These are phyloP conservation scores for Flueggea neowawraea DNA, from an alignment of 441 rosid species.

Conservation along the genomic window DNA sequence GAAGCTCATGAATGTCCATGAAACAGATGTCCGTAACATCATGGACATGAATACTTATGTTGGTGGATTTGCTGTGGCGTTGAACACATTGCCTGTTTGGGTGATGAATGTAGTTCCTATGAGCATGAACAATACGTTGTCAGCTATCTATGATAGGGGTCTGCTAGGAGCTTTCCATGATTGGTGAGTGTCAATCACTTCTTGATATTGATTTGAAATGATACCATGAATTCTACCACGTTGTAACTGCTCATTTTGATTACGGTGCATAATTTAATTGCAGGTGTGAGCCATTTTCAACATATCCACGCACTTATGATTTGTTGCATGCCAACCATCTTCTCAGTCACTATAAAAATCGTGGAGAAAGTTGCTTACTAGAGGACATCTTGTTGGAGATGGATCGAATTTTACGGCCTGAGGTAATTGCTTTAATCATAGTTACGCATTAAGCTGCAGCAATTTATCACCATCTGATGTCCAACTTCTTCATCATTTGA, in stretches of 20 bases:
- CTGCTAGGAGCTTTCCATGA: conserved; percentile 82
- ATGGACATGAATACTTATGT: conserved; percentile 91
- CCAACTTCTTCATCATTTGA: no score
- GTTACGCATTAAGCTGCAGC: neutral
- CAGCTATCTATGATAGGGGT: conserved; percentile 79
- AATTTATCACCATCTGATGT: no score
- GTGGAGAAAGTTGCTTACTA: conserved; percentile 60
- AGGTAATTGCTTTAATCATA: conserved; percentile 35
- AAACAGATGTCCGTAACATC: conserved; percentile 64
- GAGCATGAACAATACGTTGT: conserved; percentile 64
- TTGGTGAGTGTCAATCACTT: conserved; percentile 50
- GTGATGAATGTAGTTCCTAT: conserved; percentile 86
- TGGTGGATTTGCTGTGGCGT: conserved; percentile 84
- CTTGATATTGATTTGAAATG: neutral
- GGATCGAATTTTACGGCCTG: conserved; percentile 82
- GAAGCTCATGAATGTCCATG: conserved; percentile 59
- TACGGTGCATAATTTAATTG: conserved; percentile 7
- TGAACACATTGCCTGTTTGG: conserved; percentile 75
- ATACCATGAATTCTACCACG: neutral
- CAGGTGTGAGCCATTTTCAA: conserved; percentile 97
- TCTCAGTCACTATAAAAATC: conserved; percentile 52
- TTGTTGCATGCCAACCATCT: conserved; percentile 75
- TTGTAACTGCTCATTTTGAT: neutral
- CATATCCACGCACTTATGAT: conserved; percentile 91
- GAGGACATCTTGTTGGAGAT: conserved; percentile 94